Evolutionary conservation across 208 protist species (phyloP), one percentile per base, ranked within the genome.

Genomic region (Wallacemonas sp.): DNA sequence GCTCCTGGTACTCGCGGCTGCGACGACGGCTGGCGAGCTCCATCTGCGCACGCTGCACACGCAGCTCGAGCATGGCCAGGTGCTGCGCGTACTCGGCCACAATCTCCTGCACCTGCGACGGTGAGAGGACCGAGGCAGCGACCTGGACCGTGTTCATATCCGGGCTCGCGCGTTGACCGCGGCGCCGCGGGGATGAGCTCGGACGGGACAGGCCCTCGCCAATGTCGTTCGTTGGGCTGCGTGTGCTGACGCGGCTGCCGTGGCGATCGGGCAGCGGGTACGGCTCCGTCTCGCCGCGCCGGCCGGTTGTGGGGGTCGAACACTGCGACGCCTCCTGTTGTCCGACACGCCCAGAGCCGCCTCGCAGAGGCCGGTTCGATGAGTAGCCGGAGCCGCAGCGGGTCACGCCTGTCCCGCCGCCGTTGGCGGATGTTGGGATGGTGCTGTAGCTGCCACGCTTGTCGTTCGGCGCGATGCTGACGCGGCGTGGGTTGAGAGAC

Each of bases 1-100:
- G 8, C 32, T 58, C 52, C 30, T 58, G 52, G 30, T 58, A 58
- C 52, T 58, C 52, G 29, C 52, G 52, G 29, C 29, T 41, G 32
- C 29, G 52, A 29, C 52, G 32, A 0, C 52, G 52, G 32, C 52
- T 21, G 16, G 52, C 30, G 11, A 58, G 52, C n/a, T 58, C 52
- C 0, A 58, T 27, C 52, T 58, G 30, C 26, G 38, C 38, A 9
- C 52, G 52, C 52, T 39, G 52, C 26, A 58, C 32, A 14, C 30
- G 52, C 1, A 58, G 52, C 52, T 58, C 52, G 16, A 58, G 26
- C 30, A 43, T 8, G n/a, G 52, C 52, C 12, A 58, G 52, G 9
- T 39, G 32, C n/a, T 58, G 52, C 26, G 52, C 29, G 52, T 33
- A 58, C 52, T 58, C 52, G 0, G 17, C 17, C 12, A 19, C 4